Evolutionary conservation across 371 early-diverging fungal species (phyloP).

Genomic region (Mucor ambiguus): DNA sequence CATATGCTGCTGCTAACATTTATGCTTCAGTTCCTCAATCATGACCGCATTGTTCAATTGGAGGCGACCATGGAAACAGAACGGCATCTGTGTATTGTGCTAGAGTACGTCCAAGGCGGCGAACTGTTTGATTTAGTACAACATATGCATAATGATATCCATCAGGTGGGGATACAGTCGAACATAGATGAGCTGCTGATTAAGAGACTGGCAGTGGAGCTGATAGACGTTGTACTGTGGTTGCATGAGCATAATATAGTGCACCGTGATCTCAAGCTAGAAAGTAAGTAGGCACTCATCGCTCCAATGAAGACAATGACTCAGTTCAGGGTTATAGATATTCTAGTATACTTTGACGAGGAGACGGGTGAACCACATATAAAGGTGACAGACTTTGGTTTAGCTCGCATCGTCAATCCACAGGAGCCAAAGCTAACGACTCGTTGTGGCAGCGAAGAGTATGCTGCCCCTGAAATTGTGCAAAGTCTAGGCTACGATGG

Average conservation of each 20-base stretch:
- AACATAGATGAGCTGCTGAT: constrained; percentile 25
- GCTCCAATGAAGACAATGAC: background rate
- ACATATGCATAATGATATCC: constrained; percentile 11
- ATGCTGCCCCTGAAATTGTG: constrained; percentile 86
- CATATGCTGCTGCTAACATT: background rate
- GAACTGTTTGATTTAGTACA: constrained; percentile 42
- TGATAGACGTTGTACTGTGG: constrained; percentile 58
- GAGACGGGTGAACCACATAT: constrained; percentile 40
- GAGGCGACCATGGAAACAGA: constrained; percentile 66
- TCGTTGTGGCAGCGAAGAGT: constrained; percentile 76
- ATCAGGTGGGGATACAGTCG: constrained; percentile 1
- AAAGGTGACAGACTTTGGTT: constrained; percentile 77
- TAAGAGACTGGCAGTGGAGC: constrained; percentile 35
- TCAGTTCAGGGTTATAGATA: constrained; percentile 19
- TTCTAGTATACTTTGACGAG: constrained; percentile 30
- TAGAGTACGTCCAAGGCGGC: constrained; percentile 33
- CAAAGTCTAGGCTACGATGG: constrained; percentile 68
- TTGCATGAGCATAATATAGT: constrained; percentile 65
- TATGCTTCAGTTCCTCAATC: constrained; percentile 42
- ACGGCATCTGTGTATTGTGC: constrained; percentile 51
- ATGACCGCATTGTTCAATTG: constrained; percentile 66
- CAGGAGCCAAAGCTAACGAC: constrained; percentile 49
- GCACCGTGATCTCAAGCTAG: constrained; percentile 72
- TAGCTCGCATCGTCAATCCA: constrained; percentile 59
- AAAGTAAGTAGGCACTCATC: constrained; percentile 51